phyloP scores from a whole-genome alignment of 176 grass and related monocot species.

The Dendrocalamus sinicus region DNA sequence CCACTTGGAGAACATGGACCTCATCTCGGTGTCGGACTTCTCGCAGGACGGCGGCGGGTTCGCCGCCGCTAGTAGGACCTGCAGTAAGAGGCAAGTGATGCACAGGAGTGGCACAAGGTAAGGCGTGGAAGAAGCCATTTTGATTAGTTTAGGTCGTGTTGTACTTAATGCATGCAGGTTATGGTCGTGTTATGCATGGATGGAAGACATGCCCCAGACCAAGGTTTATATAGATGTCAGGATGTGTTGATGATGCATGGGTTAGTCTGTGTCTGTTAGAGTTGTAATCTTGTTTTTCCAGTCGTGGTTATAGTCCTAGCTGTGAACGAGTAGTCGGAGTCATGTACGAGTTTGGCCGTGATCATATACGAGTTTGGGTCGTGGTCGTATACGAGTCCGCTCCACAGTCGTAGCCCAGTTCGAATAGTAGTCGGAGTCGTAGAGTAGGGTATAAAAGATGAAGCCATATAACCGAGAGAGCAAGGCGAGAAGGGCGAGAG shows the following conservation, averaged over 20 bases:
- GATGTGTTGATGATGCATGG: neutral
- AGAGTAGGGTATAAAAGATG: no score
- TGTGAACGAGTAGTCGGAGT: no score
- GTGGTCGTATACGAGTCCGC: no score
- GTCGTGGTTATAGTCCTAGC: no score
- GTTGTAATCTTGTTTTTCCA: no score
- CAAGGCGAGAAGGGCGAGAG: no score
- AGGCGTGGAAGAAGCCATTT: slow-evolving; percentile 23
- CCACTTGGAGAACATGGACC: slow-evolving; percentile 18
- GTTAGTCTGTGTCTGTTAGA: neutral
- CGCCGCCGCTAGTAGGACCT: neutral
- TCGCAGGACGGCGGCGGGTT: neutral
- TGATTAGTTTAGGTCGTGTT: slow-evolving; percentile 8
- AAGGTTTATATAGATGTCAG: slow-evolving; percentile 33
- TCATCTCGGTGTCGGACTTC: neutral
- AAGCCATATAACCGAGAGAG: no score
- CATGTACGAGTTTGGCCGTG: no score
- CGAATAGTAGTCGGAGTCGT: no score
- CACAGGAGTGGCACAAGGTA: neutral
- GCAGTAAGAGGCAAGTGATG: slow-evolving; percentile 5
- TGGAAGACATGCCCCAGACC: neutral
- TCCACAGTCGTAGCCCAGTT: no score
- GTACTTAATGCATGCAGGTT: neutral
- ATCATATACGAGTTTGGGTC: no score
- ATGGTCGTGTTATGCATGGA: neutral